These are phyloP conservation scores for Pleomassaria siparia DNA, from an alignment of 2,329 filamentous ascomycete species.

Conservation along the genomic window DNA sequence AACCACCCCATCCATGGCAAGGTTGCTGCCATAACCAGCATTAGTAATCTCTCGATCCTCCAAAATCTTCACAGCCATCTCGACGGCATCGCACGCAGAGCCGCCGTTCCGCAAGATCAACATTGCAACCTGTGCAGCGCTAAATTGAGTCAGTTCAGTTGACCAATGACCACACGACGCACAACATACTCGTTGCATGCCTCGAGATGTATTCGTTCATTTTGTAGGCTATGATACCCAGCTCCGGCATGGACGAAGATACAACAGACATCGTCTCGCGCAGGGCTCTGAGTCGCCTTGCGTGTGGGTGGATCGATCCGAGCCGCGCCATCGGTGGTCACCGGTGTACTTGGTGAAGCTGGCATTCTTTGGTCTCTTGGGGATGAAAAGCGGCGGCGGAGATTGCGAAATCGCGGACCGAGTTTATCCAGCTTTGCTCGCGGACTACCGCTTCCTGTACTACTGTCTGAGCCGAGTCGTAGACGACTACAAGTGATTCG, in stretches of 20 bases:
- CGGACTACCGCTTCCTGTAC: neutral
- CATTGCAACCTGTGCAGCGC: conserved; percentile 85
- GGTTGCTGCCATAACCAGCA: conserved; percentile 91
- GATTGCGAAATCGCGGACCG: conserved; percentile 23
- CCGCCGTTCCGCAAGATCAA: conserved; percentile 75
- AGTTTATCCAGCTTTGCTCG: conserved; percentile 24
- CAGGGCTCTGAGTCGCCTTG: conserved; percentile 44
- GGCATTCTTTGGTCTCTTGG: conserved; percentile 29
- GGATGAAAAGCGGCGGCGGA: conserved; percentile 28
- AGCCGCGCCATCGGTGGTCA: conserved; percentile 25
- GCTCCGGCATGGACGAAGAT: conserved; percentile 97
- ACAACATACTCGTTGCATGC: conserved; percentile 81
- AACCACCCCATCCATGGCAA: conserved; percentile 85
- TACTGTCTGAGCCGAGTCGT: neutral
- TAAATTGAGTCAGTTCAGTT: conserved; percentile 41
- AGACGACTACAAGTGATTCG: neutral
- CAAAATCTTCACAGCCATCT: conserved; percentile 81
- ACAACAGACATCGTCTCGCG: conserved; percentile 60
- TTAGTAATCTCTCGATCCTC: conserved; percentile 97
- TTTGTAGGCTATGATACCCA: conserved; percentile 85
- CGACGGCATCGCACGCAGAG: conserved; percentile 82
- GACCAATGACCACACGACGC: neutral
- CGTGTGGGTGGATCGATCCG: conserved; percentile 24
- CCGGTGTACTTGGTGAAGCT: conserved; percentile 16
- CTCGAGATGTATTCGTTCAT: conserved; percentile 80